These are phyloP conservation scores for Linderniella brevidens DNA, from an alignment of 257 asterid species.

Conservation along the genomic window DNA sequence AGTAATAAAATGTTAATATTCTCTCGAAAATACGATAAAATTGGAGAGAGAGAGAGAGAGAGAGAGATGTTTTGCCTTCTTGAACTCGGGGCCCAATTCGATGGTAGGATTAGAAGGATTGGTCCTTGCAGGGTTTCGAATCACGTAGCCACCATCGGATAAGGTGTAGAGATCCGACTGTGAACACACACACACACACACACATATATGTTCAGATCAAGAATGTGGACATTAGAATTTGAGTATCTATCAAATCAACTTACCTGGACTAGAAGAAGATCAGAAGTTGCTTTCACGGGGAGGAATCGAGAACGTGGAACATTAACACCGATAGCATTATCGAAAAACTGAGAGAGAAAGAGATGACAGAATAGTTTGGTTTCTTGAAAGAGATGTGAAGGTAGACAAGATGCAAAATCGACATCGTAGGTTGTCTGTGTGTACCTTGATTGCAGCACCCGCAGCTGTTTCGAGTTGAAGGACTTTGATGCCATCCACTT, in stretches of 20 bases:
- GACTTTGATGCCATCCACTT: constrained; percentile 81
- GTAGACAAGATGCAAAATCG: not conserved
- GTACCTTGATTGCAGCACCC: constrained; percentile 96
- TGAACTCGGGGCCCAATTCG: constrained; percentile 95
- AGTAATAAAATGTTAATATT: not conserved
- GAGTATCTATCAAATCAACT: constrained; percentile 10
- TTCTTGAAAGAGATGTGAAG: not conserved
- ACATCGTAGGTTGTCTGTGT: not conserved
- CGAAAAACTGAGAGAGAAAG: constrained; percentile 54
- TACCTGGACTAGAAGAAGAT: constrained; percentile 87
- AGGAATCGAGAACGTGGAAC: constrained; percentile 98
- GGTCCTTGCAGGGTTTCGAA: constrained; percentile 62
- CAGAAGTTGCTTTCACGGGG: constrained; percentile 92
- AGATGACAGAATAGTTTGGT: constrained; percentile 1
- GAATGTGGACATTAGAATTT: no score
- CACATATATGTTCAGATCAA: constrained; percentile 11
- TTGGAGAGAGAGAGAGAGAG: constrained; percentile 1
- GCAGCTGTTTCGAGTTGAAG: constrained; percentile 99
- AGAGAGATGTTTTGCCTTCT: constrained; percentile 46
- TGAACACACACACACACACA: constrained; percentile 4
- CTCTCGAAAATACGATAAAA: not conserved
- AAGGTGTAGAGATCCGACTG: constrained; percentile 96
- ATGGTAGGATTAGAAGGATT: constrained; percentile 79
- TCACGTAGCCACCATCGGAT: constrained; percentile 55
- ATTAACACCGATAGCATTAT: constrained; percentile 77